Evolutionary conservation across 2,329 filamentous ascomycete genomes (phyloP).

Genomic region (Colletotrichum theobromicola): DNA sequence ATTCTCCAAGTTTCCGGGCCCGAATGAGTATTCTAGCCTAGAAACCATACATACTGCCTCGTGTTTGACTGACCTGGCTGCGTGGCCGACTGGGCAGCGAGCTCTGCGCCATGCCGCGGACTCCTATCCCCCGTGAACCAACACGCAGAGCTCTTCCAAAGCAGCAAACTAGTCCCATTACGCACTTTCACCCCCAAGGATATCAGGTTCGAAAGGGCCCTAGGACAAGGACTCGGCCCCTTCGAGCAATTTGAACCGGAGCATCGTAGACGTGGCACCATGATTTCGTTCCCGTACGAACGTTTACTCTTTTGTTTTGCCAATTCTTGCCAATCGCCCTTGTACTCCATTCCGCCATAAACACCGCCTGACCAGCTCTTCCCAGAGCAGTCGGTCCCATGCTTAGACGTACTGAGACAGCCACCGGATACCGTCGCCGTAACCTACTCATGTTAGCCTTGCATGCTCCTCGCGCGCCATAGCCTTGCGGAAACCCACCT

Average conservation of each 20-base stretch:
- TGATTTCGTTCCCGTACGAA: slow-evolving; percentile 2
- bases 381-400: neutral
- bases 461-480: neutral
- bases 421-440: slow-evolving; percentile 91
- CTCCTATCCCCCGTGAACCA: neutral
- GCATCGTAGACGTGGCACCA: slow-evolving; percentile 14
- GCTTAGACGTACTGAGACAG: slow-evolving; percentile 87
- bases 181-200: neutral
- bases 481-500: slow-evolving; percentile 54
- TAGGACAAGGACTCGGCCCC: neutral
- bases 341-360: slow-evolving; percentile 8
- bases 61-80: neutral
- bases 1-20: slow-evolving; percentile 4
- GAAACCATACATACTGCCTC: slow-evolving; percentile 16
- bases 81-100: neutral
- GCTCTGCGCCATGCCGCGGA: neutral
- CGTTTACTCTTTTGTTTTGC: slow-evolving; percentile 2
- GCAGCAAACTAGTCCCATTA: slow-evolving; percentile 7
- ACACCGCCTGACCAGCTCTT: slow-evolving; percentile 7
- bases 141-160: neutral
- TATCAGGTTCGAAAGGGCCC: neutral
- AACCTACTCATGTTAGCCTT: slow-evolving; percentile 55
- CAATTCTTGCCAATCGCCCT: neutral
- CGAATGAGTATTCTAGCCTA: slow-evolving; percentile 11
- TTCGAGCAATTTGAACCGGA: neutral